Percentiles rank a stretch among this genome's conserved stretches.
Conservation (phyloP, 148 eudicot species). For the Suaeda aralocaspica region DNA sequence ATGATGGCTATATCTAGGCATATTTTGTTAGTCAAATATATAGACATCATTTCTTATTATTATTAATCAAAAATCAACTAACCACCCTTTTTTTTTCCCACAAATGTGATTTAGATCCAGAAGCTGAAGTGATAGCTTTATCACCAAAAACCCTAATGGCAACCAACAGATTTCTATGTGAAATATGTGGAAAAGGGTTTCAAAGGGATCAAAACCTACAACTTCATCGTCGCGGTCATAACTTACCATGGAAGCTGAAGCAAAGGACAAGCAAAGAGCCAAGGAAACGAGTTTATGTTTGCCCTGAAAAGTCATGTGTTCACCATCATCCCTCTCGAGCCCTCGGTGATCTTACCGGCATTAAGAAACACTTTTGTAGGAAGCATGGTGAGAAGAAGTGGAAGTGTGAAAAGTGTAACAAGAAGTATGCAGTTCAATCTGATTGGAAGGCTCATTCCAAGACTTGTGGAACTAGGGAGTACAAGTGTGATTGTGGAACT, state of each 20-base stretch:
- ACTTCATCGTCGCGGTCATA: constrained; percentile 83
- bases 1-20: constrained; percentile 22
- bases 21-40: constrained; percentile 5
- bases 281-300: constrained; percentile 76
- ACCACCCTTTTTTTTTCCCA: too few relatives aligned
- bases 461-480: constrained; percentile 94
- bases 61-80: too few relatives aligned
- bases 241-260: constrained; percentile 96
- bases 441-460: constrained; percentile 98
- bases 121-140: constrained; percentile 86
- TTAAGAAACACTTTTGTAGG: constrained; percentile 86
- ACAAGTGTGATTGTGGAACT: constrained; percentile 91
- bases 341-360: constrained; percentile 83
- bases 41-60: background rate
- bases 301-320: constrained; percentile 82
- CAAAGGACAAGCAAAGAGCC: constrained; percentile 72
- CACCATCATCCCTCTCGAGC: constrained; percentile 91
- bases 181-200: constrained; percentile 92
- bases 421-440: constrained; percentile 88
- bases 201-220: constrained; percentile 90
- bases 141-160: constrained; percentile 95
- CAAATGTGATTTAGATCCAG: too few relatives aligned
- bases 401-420: constrained; percentile 93
- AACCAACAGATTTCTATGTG: constrained; percentile 92
- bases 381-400: constrained; percentile 98